Evolutionary conservation across 345 rosid genomes (phyloP), one percentile per base, ranked within the genome.

Genomic region (Pugionium cornutum): DNA sequence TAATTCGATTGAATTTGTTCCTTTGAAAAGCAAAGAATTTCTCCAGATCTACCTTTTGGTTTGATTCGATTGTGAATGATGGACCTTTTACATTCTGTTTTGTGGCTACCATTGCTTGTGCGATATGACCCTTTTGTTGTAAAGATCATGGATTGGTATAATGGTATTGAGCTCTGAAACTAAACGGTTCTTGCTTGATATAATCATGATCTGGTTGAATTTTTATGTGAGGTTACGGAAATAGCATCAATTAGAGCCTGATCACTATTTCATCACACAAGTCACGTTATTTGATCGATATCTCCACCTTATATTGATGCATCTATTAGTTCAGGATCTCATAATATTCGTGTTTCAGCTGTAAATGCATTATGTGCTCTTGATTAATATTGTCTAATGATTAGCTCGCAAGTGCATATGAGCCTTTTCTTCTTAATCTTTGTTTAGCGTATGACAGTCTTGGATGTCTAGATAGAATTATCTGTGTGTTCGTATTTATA

Each of bases 181-280:
- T 53, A 44, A 41, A 50, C 33, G 6, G 28, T 60, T 67, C 46
- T 3, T 74, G 72, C 56, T 58, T 73, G 33, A 9, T 47, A 28
- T 55, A 48, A 39, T 33, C 43, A 32, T 48, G 40, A 54, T 62
- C 32, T 60, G 30, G 31, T 67, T 37, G 47, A 45, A 53, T 37
- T 53, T 40, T 44, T 40, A 26, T 42, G 6, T 47, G 28, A 37
- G 57, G 56, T 57, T 64, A 34, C 11, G 6, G 6, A 5, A 6
- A 39, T 34, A 34, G 26, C 6, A 29, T 58, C 8, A 6, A 6
- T 39, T 42, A 37, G 49, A 54, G 35, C 6, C 31, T 34, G 54
- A 41, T 67, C 34, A 68, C 73, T 62, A 4, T 39, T 74, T 26
- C 42, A 54, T 67, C 6, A 45, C 32, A 42, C 39, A 62, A 43